Base-by-base conservation (phyloP, 2,329 filamentous ascomycete species). In the Chalaropsis ovoidea region DNA sequence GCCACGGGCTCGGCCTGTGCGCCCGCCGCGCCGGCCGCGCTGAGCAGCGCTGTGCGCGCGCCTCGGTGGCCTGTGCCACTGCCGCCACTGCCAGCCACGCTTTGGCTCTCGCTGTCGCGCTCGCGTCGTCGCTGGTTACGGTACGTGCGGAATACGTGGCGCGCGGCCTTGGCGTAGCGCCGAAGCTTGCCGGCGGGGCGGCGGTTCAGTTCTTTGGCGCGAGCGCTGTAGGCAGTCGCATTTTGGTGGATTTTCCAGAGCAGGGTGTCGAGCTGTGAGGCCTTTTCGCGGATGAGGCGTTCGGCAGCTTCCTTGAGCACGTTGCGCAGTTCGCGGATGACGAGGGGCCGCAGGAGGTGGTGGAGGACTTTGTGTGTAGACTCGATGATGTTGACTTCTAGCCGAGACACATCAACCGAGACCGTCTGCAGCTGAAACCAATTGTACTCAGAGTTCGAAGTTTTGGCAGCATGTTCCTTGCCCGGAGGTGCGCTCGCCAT, bases 371-470 rank as follows among this genome's bases (percentile, higher is more conserved):
- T 99, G 82, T 97, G 92, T 75, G 87, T 95, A 63, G 92, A 96
- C 80, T 96, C 85, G 81, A 92, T 91, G 70, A 99, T 76, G 79
- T 95, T 96, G 78, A 99, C 86, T 70, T 88, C 83, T 67, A 96
- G 81, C 72, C 92, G 75, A 77, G 89, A 88, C 70, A 96, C 84
- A 71, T 90, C 86, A 22, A 95, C 89, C 49, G 88, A 81, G 79
- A 96, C 88, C 75, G 88, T 92, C 73, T 95, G 90, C 68, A 97
- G 82, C 82, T 96, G 96, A 83, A 97, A 93, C 77, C 95, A 94
- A 75, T 94, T 65, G 10, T 64, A 47, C 13, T 41, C 58, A 19
- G 64, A 31, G 31, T 24, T 45, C 4, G 60, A 43, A 43, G 54
- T 8, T 43, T 49, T 62, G 7, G 31, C n/a, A 11, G 58, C 60